These are phyloP conservation scores for Ambrosiella xylebori DNA, from an alignment of 2,329 filamentous ascomycete species.

Conservation along the genomic window DNA sequence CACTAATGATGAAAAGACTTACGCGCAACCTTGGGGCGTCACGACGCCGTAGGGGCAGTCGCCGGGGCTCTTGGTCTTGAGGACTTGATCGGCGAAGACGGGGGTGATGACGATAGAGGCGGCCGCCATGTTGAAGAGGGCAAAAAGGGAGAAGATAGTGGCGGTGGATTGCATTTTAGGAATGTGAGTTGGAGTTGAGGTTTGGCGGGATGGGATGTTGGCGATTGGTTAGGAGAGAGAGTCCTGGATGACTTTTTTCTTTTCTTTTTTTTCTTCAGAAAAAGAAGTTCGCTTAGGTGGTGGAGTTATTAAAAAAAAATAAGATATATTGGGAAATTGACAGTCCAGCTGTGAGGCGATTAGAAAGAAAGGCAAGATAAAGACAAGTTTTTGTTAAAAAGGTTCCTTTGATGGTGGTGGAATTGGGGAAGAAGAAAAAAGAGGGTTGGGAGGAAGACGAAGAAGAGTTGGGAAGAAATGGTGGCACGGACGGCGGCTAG, in stretches of 20 bases:
- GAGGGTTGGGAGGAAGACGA: neutral
- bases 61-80: constrained; percentile 24
- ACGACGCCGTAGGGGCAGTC: constrained; percentile 41
- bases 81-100: constrained; percentile 32
- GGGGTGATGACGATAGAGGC: constrained; percentile 40
- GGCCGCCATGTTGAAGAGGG: constrained; percentile 28
- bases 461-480: neutral
- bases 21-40: constrained; percentile 42
- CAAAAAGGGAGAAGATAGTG: constrained; percentile 23
- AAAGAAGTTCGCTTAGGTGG: neutral
- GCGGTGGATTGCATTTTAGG: constrained; percentile 25
- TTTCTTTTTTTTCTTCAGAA: neutral
- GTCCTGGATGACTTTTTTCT: neutral
- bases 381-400: neutral
- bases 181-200: neutral
- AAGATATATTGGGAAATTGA: neutral
- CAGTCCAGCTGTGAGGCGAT: constrained; percentile 4
- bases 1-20: constrained; percentile 17
- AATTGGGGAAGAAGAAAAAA: neutral
- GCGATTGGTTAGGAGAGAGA: neutral
- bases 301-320: neutral
- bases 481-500: constrained; percentile 1
- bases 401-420: neutral
- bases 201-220: neutral
- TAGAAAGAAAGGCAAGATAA: neutral